A percentile compares a stretch with the other conserved stretches of the same genome.
Evolutionary conservation across 495 filamentous ascomycete species (phyloP).

Genomic region (Hypoxylon subgilvum): DNA sequence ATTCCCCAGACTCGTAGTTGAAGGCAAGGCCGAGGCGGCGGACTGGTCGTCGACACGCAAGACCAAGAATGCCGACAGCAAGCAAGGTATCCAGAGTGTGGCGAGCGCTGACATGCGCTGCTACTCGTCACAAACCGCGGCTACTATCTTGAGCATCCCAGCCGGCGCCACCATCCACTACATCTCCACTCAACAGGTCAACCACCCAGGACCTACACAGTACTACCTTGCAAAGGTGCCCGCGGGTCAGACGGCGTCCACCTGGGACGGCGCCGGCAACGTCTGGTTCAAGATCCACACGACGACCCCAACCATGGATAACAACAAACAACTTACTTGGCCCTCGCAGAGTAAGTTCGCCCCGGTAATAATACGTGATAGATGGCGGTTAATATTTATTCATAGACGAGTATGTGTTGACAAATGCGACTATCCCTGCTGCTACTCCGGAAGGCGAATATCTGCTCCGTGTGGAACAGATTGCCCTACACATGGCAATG

Average conservation of each 20-base stretch:
- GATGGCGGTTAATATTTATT: too few species aligned
- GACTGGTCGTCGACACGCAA: slow-evolving; percentile 52
- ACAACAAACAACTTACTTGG: slow-evolving; percentile 49
- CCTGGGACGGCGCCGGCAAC: slow-evolving; percentile 54
- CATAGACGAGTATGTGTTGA: slow-evolving; percentile 45
- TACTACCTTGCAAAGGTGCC: slow-evolving; percentile 58
- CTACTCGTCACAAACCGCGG: slow-evolving; percentile 48
- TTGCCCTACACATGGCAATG: slow-evolving; percentile 56
- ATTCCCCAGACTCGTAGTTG: slow-evolving; percentile 48
- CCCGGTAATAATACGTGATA: too few species aligned
- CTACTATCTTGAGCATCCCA: slow-evolving; percentile 46
- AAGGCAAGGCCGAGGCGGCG: slow-evolving; percentile 46
- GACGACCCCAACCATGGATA: slow-evolving; percentile 46
- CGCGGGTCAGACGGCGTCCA: slow-evolving; percentile 46
- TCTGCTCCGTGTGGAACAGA: slow-evolving; percentile 63
- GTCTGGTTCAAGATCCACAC: slow-evolving; percentile 62
- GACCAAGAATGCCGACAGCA: slow-evolving; percentile 50
- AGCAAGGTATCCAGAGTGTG: slow-evolving; percentile 48
- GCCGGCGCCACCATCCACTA: slow-evolving; percentile 56
- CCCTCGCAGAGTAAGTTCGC: slow-evolving; percentile 45
- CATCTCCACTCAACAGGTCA: slow-evolving; percentile 52
- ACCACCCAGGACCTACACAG: slow-evolving; percentile 56
- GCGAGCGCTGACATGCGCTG: slow-evolving; percentile 55
- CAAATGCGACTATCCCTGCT: slow-evolving; percentile 54
- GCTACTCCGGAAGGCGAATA: slow-evolving; percentile 57